Conservation (phyloP, 176 grass and related monocot genomes). For the Triticum aestivum region DNA sequence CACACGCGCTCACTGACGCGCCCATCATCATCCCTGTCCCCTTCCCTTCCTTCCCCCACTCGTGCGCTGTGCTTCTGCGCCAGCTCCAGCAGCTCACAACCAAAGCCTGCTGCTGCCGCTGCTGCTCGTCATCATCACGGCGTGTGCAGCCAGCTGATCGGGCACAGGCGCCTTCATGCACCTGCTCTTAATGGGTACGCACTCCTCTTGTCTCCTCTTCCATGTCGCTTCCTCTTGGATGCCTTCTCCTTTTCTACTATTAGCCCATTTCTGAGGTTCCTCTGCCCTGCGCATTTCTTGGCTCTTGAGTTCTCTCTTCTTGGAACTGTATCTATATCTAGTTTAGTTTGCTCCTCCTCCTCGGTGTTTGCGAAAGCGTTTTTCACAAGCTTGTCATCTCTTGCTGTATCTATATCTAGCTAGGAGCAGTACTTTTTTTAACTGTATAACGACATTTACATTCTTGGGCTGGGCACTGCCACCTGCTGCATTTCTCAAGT, state of each 20-base stretch:
- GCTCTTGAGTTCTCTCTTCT: constrained; percentile 6
- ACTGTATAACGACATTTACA: background rate
- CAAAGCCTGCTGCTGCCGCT: background rate
- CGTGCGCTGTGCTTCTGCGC: constrained; percentile 6
- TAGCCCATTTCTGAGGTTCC: constrained; percentile 1
- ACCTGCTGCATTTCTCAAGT: background rate
- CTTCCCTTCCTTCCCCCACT: background rate
- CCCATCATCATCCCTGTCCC: constrained; percentile 29
- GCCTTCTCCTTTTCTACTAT: background rate
- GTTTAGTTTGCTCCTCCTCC: background rate
- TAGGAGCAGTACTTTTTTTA: too few relatives aligned
- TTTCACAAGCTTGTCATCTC: background rate
- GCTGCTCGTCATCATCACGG: background rate
- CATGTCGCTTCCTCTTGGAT: background rate
- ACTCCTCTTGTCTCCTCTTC: constrained; percentile 3
- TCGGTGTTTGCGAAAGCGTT: constrained; percentile 15
- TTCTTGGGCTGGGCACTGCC: background rate
- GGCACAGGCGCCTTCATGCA: background rate
- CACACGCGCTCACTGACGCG: background rate
- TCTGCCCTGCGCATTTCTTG: background rate
- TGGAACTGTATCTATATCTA: background rate
- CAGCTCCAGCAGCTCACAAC: background rate
- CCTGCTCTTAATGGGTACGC: constrained; percentile 40
- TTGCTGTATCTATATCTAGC: too few relatives aligned
- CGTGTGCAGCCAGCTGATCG: constrained; percentile 18